Percentiles rank a stretch among this genome's conserved stretches.
Conservation (phyloP, 2,329 filamentous ascomycete genomes). For the Eurotiales sp. region DNA sequence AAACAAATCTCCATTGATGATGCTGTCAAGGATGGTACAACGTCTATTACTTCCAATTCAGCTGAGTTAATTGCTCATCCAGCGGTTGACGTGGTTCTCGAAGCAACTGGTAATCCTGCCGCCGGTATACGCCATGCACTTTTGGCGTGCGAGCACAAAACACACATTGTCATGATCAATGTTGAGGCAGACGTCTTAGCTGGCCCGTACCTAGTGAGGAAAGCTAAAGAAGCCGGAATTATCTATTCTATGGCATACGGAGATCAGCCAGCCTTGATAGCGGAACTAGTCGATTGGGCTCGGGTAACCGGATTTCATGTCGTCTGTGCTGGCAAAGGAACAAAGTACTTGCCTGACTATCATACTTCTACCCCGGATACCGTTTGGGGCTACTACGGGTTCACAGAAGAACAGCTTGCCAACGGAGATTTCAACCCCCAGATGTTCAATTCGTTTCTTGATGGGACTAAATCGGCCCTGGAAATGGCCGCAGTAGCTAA, state of each 20-base stretch:
- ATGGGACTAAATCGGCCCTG: neutral
- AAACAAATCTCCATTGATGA: neutral
- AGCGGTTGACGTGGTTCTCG: neutral
- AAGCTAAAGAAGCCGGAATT: neutral
- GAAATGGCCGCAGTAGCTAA: neutral
- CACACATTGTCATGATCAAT: conserved; percentile 3
- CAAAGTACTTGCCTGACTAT: neutral
- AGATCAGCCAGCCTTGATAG: neutral
- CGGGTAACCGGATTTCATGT: neutral
- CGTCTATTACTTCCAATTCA: neutral
- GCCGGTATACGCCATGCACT: neutral
- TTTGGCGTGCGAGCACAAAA: neutral
- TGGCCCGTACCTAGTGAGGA: neutral
- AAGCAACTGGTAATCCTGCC: neutral
- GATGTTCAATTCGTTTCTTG: neutral
- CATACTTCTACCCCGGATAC: neutral
- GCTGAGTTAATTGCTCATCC: neutral
- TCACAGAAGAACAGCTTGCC: neutral
- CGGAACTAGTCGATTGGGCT: neutral
- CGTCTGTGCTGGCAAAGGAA: neutral
- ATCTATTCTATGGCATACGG: neutral
- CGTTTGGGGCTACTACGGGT: neutral
- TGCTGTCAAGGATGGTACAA: neutral
- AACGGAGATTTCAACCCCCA: neutral
- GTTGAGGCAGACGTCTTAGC: neutral